A percentile compares a stretch with the other conserved stretches of the same genome.
phyloP scores from a whole-genome alignment of 257 asterid species.

The Buddleja alternifolia region DNA sequence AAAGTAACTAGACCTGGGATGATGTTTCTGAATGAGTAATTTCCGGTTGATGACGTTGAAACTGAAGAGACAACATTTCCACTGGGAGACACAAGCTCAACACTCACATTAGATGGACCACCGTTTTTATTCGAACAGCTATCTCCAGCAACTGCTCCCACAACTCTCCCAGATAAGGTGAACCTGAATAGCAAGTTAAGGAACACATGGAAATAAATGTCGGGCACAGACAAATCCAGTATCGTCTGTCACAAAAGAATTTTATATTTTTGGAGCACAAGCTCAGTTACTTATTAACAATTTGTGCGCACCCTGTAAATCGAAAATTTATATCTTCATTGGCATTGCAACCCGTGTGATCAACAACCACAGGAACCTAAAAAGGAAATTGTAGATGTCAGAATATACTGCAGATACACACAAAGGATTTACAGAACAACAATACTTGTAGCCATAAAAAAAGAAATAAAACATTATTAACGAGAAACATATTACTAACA shows the following conservation, averaged over 20 bases:
- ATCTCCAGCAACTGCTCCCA: conserved; percentile 85
- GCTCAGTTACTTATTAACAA: conserved; percentile 16
- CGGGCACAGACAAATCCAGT: conserved; percentile 30
- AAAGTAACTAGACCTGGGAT: conserved; percentile 65
- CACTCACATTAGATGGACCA: conserved; percentile 84
- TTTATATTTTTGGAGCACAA: conserved; percentile 20
- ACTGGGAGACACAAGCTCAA: conserved; percentile 71
- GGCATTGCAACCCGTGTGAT: conserved; percentile 85
- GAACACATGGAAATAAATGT: conserved; percentile 33
- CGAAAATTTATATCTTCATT: conserved; percentile 92
- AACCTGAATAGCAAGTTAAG: conserved; percentile 55
- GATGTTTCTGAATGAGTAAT: conserved; percentile 68
- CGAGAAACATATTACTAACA: conserved; percentile 19
- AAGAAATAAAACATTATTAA: conserved; percentile 15
- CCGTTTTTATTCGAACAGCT: conserved; percentile 66
- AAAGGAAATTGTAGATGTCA: conserved; percentile 34
- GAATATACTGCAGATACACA: conserved; percentile 22
- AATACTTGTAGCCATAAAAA: neutral
- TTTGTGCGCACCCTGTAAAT: conserved; percentile 76
- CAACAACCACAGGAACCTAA: conserved; percentile 84
- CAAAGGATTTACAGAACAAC: conserved; percentile 17
- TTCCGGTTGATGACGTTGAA: conserved; percentile 74
- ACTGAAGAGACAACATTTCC: conserved; percentile 77
- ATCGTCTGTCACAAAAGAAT: conserved; percentile 16
- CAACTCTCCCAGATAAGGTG: conserved; percentile 73